These are phyloP conservation scores for Plasmodium yoelii DNA, from an alignment of 169 alveolate species.

Conservation along the genomic window DNA sequence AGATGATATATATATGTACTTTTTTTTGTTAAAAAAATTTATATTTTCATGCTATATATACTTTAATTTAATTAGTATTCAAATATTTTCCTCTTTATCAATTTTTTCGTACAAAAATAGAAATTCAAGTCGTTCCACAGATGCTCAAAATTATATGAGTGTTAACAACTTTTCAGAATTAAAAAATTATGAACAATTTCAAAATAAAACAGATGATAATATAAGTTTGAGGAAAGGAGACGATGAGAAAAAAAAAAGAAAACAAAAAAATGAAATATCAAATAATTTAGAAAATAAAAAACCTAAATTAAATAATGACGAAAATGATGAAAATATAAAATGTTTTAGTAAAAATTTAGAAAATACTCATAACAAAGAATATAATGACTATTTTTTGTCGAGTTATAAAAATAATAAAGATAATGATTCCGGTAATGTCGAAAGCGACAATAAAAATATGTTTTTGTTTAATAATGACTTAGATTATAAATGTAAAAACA, in stretches of 20 bases:
- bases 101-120: not conserved
- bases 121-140: not conserved
- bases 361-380: too few relatives aligned
- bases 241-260: not conserved
- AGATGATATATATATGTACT: conserved; percentile 62
- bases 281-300: not conserved
- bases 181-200: not conserved
- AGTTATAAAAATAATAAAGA: not conserved
- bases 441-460: not conserved
- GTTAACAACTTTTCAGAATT: conserved; percentile 16
- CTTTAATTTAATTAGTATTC: conserved; percentile 51
- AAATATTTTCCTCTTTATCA: conserved; percentile 19
- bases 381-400: too few relatives aligned
- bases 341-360: too few relatives aligned
- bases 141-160: not conserved
- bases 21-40: conserved; percentile 49
- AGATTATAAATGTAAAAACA: not conserved
- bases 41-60: conserved; percentile 59
- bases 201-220: not conserved
- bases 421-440: not conserved
- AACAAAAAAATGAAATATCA: not conserved
- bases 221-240: not conserved
- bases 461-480: not conserved
- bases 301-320: not conserved
- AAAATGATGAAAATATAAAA: not conserved